Percentiles rank a stretch among this genome's conserved stretches.
Evolutionary conservation across 257 asterid species (phyloP).

Genomic region (Solanum chilense): DNA sequence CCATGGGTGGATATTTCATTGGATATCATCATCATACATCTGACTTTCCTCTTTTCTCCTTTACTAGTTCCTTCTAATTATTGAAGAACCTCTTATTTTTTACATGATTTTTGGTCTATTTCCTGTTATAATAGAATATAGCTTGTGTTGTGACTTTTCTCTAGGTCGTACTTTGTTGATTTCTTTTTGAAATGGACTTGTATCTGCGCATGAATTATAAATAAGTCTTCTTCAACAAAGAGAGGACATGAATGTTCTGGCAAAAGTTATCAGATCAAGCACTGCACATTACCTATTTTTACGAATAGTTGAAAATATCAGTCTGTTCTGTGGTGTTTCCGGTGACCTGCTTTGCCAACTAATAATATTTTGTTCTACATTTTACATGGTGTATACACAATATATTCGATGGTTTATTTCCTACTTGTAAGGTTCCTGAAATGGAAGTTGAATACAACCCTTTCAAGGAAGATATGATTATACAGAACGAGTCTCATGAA

Average conservation of each 20-base stretch:
- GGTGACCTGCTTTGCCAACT: conserved; percentile 58
- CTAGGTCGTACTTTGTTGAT: too few species aligned
- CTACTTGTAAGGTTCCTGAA: conserved; percentile 47
- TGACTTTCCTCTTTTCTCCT: too few species aligned
- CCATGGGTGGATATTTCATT: too few species aligned
- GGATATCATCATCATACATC: too few species aligned
- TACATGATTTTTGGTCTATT: too few species aligned
- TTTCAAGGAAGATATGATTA: conserved; percentile 64
- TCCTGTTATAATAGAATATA: too few species aligned
- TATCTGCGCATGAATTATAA: too few species aligned
- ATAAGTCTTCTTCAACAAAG: conserved; percentile 27
- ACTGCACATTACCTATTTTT: conserved; percentile 53
- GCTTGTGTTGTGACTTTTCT: too few species aligned
- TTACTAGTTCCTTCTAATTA: too few species aligned
- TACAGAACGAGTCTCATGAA: conserved; percentile 62
- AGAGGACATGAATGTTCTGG: conserved; percentile 49
- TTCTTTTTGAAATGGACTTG: too few species aligned
- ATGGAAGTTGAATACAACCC: conserved; percentile 81
- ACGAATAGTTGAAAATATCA: conserved; percentile 42
- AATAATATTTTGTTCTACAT: conserved; percentile 23
- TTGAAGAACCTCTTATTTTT: too few species aligned
- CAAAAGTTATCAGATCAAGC: conserved; percentile 69
- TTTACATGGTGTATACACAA: background rate
- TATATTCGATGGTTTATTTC: background rate
- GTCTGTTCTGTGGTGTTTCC: conserved; percentile 66